These are phyloP conservation scores for Xenoacremonium recifei DNA, from an alignment of 2,329 filamentous ascomycete genomes.

Conservation along the genomic window DNA sequence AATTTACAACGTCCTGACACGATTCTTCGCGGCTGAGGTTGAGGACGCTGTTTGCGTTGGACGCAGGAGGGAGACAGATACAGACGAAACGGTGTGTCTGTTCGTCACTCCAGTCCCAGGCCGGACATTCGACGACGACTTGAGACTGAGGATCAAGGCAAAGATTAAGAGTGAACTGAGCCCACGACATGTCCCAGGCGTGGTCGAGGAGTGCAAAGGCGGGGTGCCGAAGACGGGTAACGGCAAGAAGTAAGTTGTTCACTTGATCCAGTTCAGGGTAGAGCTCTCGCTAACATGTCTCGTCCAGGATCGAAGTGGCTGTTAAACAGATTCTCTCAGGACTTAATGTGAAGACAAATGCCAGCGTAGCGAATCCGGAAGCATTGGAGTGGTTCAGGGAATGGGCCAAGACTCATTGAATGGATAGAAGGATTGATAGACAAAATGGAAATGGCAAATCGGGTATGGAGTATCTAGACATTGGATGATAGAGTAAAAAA, in stretches of 20 bases:
- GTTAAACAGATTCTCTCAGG: constrained; percentile 96
- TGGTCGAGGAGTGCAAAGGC: constrained; percentile 73
- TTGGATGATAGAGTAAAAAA: background rate
- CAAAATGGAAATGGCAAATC: background rate
- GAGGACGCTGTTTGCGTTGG: constrained; percentile 89
- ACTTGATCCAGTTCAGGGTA: background rate
- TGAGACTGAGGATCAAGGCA: constrained; percentile 63
- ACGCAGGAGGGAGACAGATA: constrained; percentile 66
- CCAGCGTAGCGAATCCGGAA: constrained; percentile 88
- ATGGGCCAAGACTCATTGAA: constrained; percentile 62
- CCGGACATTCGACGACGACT: constrained; percentile 53
- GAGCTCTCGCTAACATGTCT: constrained; percentile 9
- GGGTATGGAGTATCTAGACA: background rate
- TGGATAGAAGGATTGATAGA: constrained; percentile 1
- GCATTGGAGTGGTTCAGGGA: constrained; percentile 84
- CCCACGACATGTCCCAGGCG: constrained; percentile 81
- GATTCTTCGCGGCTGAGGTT: constrained; percentile 75
- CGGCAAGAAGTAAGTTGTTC: constrained; percentile 77
- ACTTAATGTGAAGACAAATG: constrained; percentile 80
- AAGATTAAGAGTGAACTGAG: constrained; percentile 77
- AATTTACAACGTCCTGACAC: constrained; percentile 91
- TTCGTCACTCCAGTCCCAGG: constrained; percentile 76
- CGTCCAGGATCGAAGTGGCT: constrained; percentile 76
- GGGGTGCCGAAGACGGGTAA: constrained; percentile 92
- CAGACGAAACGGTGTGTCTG: constrained; percentile 82